phyloP scores from a whole-genome alignment of 192 early-diverging fungal genomes.

The Gamsiella multidivaricata region DNA sequence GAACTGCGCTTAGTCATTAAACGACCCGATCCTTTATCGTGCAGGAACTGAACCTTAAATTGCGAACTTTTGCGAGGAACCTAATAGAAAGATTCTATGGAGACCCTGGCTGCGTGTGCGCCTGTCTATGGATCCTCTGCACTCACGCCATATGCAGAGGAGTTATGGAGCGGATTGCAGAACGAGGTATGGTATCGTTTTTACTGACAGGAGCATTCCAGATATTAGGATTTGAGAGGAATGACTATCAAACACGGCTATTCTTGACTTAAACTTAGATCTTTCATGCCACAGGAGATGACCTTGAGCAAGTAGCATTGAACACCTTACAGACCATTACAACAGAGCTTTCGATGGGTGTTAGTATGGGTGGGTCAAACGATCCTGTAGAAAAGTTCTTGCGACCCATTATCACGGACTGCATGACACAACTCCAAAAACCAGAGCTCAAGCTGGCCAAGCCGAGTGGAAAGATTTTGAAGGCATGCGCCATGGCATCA shows the following conservation, averaged over 20 bases:
- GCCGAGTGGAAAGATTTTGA: constrained; percentile 72
- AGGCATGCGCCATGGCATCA: constrained; percentile 69
- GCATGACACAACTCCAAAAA: constrained; percentile 67
- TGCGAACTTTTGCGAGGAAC: constrained; percentile 15
- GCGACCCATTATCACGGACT: constrained; percentile 63
- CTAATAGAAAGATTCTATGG: constrained; percentile 87
- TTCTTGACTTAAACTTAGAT: constrained; percentile 73
- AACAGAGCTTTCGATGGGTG: constrained; percentile 70
- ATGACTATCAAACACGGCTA: constrained; percentile 1
- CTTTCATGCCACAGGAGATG: constrained; percentile 79
- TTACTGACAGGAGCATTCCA: neutral
- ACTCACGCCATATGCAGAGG: constrained; percentile 73
- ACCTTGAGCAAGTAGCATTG: constrained; percentile 75
- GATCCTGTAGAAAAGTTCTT: constrained; percentile 64
- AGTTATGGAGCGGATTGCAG: constrained; percentile 79
- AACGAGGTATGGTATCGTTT: constrained; percentile 64
- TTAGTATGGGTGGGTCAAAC: constrained; percentile 53
- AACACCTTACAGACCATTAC: constrained; percentile 69
- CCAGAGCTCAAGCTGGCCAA: constrained; percentile 77
- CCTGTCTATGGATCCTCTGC: constrained; percentile 79
- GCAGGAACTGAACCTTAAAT: constrained; percentile 27
- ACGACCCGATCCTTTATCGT: constrained; percentile 9
- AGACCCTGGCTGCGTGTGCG: constrained; percentile 83
- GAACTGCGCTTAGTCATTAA: constrained; percentile 1
- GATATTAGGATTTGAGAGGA: too few species aligned